phyloP scores from a whole-genome alignment of 192 early-diverging fungal species.

The Oehlia diaphana region DNA sequence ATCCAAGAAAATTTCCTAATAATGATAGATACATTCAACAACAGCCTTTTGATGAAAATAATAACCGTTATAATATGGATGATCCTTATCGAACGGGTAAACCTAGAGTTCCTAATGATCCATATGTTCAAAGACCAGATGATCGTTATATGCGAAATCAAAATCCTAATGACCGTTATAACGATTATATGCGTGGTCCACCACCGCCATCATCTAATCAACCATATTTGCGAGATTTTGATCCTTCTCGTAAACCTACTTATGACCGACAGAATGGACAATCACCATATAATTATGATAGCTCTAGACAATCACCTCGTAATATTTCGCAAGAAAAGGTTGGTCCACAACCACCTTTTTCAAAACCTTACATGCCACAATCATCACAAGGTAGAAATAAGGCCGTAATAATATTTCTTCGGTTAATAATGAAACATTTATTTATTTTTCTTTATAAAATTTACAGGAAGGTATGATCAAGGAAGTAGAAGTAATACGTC shows the following conservation, averaged over 20 bases:
- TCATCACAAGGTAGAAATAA: background rate
- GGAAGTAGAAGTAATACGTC: background rate
- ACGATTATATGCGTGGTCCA: background rate
- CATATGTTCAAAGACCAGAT: background rate
- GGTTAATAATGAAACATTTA: background rate
- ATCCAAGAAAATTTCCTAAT: background rate
- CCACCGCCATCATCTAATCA: conserved; percentile 2
- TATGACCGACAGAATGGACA: background rate
- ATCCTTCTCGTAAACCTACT: too few relatives aligned
- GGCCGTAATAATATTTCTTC: background rate
- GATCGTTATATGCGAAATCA: background rate
- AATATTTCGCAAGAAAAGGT: background rate
- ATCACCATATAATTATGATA: background rate
- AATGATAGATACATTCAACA: background rate
- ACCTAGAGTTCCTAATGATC: background rate
- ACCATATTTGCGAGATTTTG: background rate
- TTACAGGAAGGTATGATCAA: background rate
- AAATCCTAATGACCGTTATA: background rate
- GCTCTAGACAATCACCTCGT: background rate
- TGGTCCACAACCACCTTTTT: background rate
- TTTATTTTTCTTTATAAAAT: background rate
- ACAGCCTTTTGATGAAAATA: background rate
- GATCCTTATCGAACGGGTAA: background rate
- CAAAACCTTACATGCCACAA: conserved; percentile 1
- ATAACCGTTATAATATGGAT: background rate